Conservation (phyloP, 257 asterid genomes). For the Knoxia roxburghii region DNA sequence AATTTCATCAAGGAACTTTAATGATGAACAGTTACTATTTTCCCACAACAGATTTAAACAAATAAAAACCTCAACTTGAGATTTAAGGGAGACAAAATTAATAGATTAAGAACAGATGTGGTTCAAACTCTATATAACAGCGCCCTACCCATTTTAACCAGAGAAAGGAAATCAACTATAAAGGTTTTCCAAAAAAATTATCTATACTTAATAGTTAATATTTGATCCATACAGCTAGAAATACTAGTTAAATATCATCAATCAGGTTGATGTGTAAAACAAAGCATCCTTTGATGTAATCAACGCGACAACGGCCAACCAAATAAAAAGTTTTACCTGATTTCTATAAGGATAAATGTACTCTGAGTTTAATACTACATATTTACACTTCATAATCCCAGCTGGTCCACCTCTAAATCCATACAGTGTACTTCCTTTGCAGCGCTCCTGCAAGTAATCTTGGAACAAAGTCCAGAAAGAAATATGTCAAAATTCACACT, state of each 20-base stretch:
- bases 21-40: not conserved
- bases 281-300: not conserved
- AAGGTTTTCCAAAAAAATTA: not conserved
- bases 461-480: constrained; percentile 17
- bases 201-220: not conserved
- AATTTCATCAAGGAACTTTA: not conserved
- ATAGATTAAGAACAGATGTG: not conserved
- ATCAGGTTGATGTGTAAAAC: not conserved
- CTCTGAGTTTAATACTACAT: constrained; percentile 66
- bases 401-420: constrained; percentile 99
- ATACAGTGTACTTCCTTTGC: constrained; percentile 85
- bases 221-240: not conserved
- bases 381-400: constrained; percentile 91
- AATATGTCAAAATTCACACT: not conserved
- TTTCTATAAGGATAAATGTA: constrained; percentile 89
- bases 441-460: constrained; percentile 89
- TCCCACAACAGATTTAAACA: not conserved
- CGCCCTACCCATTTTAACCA: not conserved
- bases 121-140: not conserved
- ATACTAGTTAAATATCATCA: not conserved
- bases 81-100: not conserved
- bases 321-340: constrained; percentile 44
- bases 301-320: not conserved
- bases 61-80: not conserved
- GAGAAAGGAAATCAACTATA: not conserved